Evolutionary conservation across 139 green algal genomes (phyloP), one percentile per base, ranked within the genome.

Genomic region (Trebouxia sp.): DNA sequence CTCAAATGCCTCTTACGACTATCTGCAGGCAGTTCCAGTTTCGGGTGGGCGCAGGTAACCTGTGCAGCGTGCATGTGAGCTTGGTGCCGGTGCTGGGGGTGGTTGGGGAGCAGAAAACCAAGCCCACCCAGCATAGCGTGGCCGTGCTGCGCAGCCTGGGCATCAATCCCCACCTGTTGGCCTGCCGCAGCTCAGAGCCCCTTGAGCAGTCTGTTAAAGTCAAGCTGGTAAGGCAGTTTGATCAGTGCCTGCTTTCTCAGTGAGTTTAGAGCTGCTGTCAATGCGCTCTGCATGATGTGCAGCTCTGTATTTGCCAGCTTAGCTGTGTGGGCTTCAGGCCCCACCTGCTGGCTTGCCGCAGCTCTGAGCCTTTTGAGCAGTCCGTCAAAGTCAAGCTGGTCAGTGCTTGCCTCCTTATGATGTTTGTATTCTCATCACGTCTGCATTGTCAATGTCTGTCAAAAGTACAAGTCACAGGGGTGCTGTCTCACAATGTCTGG

Each of bases 81-180:
- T 87, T 99, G 80, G 96, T 99, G 65, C 97, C 97, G 0, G 93
- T 98, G 22, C 95, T 99, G 47, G 96, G 97, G 32, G 97, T 97
- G 43, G 96, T 99, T 55, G 96, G 96, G 8, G 96, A 98, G 92
- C 96, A 99, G 91, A 99, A 99, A 86, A 99, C 96, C 30, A 99
- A 99, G 91, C 97, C 97, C 38, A 99, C 96, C 26, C 97, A 99
- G 90, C 97, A 99, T 89, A 95, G 87, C 45, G 96, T 99, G 72
- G 80, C 92, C 56, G 91, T 94, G 75, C 90, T 99, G 81, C 87
- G 97, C 56, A 95, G 91, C 30, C 88, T 98, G 83, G 97, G 97
- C 39, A 85, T 99, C 65, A 94, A 92, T 75, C 97, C 97, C 28
- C 85, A 92, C 65, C 84, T 99, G 56, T 87, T 99, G 66, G 95